Conservation (phyloP, 352 stramenopile genomes). For the Phytopythium mirpurense region DNA sequence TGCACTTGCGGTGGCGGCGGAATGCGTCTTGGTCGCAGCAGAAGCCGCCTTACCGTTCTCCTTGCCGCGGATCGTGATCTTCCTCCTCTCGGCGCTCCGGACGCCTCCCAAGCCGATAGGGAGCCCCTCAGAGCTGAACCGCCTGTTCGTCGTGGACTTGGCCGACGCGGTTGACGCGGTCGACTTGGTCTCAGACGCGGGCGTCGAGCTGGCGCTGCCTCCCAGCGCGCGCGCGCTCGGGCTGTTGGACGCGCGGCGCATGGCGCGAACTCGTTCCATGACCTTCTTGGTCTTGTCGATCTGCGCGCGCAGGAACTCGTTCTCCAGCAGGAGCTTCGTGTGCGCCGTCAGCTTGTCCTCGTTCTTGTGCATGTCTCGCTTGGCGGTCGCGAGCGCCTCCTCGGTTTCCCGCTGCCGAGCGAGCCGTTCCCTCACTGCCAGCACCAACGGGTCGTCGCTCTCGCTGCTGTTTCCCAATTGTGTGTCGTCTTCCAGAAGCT, state of each 20-base stretch:
- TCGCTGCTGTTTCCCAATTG: neutral
- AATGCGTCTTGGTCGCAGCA: neutral
- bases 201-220: neutral
- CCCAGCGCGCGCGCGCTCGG: neutral
- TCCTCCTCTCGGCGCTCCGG: constrained; percentile 4
- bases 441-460: constrained; percentile 21
- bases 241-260: constrained; percentile 10
- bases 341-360: constrained; percentile 37
- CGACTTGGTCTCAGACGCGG: constrained; percentile 1
- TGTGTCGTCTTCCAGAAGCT: constrained; percentile 19
- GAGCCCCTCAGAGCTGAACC: neutral
- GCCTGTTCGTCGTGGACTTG: neutral
- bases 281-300: constrained; percentile 55
- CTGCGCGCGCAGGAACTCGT: constrained; percentile 45
- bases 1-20: neutral
- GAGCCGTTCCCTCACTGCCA: constrained; percentile 30
- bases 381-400: constrained; percentile 19
- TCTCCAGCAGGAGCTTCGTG: constrained; percentile 42
- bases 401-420: constrained; percentile 19
- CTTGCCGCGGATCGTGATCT: constrained; percentile 2
- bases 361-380: constrained; percentile 18
- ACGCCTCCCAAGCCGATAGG: neutral
- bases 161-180: neutral
- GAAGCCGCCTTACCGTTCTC: neutral
- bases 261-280: constrained; percentile 53